Evolutionary conservation across 257 asterid genomes (phyloP).

Genomic region (Solanum etuberosum): DNA sequence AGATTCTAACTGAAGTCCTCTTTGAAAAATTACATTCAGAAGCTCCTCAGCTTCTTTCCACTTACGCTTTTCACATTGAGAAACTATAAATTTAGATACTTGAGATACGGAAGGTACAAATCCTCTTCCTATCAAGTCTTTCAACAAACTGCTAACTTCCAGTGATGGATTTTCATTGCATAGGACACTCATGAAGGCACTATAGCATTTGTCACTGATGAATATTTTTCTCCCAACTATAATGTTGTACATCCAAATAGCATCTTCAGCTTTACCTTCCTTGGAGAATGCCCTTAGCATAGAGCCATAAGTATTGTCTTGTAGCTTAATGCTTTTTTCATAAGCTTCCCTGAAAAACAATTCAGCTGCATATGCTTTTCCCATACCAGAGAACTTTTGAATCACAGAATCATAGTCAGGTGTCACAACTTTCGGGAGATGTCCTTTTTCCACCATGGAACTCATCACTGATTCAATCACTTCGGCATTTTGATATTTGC

Average conservation of each 20-base stretch:
- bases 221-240: conserved; percentile 20
- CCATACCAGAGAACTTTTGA: conserved; percentile 37
- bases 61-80: conserved; percentile 26
- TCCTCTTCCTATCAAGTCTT: conserved; percentile 33
- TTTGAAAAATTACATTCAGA: conserved; percentile 16
- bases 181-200: conserved; percentile 33
- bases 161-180: conserved; percentile 46
- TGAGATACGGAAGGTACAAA: conserved; percentile 16
- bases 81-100: conserved; percentile 28
- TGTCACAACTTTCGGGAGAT: conserved; percentile 3
- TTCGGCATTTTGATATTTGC: conserved; percentile 26
- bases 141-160: conserved; percentile 32
- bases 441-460: conserved; percentile 37
- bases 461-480: conserved; percentile 28
- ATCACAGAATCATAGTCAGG: conserved; percentile 33
- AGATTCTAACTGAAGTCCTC: conserved; percentile 41
- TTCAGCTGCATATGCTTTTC: conserved; percentile 44
- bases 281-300: conserved; percentile 45
- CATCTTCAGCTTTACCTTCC: conserved; percentile 38
- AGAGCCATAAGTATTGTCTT: conserved; percentile 33
- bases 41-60: conserved; percentile 68
- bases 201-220: conserved; percentile 25
- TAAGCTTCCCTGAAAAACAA: conserved; percentile 35
- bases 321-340: conserved; percentile 24
- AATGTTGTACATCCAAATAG: conserved; percentile 23